Evolutionary conservation across 23 red algal genomes (phyloP).

Genomic region (Agarophyton chilense): DNA sequence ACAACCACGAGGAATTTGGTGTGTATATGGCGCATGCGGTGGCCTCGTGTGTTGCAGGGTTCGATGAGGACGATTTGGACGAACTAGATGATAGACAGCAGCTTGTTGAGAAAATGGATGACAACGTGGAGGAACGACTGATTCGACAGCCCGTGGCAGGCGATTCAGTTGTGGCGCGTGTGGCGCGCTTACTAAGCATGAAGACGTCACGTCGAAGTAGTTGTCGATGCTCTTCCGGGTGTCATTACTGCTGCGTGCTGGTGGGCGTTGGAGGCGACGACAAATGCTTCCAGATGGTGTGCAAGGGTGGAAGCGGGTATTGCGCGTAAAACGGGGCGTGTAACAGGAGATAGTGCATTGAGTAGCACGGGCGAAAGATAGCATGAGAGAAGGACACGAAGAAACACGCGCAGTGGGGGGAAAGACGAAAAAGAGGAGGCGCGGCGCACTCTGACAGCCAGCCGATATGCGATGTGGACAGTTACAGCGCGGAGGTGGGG

Average conservation of each 20-base stretch:
- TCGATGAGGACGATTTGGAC: no score
- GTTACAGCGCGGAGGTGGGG: no score
- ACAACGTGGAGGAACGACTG: not conserved
- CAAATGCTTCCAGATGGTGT: not conserved
- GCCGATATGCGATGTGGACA: no score
- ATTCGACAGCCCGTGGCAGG: not conserved
- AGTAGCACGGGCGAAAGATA: no score
- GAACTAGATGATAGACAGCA: no score
- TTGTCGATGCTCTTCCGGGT: not conserved
- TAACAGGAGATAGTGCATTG: no score
- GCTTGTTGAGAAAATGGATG: no score
- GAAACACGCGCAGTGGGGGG: no score
- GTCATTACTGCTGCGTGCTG: conserved; percentile 24
- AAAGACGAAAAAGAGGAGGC: no score
- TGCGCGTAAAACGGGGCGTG: not conserved
- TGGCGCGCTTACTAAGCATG: not conserved
- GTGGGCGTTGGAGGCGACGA: not conserved
- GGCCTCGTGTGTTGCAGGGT: not conserved
- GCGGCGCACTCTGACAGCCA: no score
- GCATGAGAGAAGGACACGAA: no score
- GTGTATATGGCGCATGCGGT: not conserved
- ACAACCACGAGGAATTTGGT: not conserved
- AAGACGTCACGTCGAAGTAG: not conserved
- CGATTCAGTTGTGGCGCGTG: not conserved
- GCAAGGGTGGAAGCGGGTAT: not conserved